Conservation (phyloP, 441 rosid species). For the Adansonia grandidieri region DNA sequence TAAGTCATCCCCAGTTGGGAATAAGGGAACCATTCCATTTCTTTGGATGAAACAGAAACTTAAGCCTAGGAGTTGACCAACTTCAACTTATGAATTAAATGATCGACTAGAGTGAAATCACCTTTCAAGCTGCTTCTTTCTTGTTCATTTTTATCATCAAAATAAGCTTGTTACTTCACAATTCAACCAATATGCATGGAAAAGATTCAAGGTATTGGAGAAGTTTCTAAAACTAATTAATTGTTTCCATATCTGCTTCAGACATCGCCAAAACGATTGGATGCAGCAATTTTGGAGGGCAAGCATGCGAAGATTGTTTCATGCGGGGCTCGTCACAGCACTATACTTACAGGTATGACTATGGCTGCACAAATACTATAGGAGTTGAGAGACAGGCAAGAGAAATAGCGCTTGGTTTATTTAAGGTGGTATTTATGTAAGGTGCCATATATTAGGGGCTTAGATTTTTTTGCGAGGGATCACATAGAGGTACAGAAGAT, state of each 20-base stretch:
- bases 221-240: not conserved
- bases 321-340: constrained; percentile 78
- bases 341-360: constrained; percentile 62
- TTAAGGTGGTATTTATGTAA: not conserved
- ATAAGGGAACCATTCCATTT: not conserved
- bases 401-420: not conserved
- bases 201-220: not conserved
- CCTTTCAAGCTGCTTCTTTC: not conserved
- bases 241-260: constrained; percentile 28
- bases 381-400: too few species aligned
- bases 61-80: not conserved
- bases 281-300: constrained; percentile 52
- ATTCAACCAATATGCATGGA: not conserved
- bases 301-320: constrained; percentile 55
- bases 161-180: not conserved
- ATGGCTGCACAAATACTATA: not conserved
- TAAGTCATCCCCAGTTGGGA: not conserved
- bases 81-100: not conserved
- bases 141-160: not conserved
- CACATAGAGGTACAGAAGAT: not conserved
- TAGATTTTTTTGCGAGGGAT: not conserved
- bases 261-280: constrained; percentile 64
- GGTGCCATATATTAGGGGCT: not conserved
- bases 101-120: not conserved
- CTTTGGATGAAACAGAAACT: not conserved